Base-by-base conservation (phyloP, 2,329 filamentous ascomycete genomes). In the Penicillium decumbens region DNA sequence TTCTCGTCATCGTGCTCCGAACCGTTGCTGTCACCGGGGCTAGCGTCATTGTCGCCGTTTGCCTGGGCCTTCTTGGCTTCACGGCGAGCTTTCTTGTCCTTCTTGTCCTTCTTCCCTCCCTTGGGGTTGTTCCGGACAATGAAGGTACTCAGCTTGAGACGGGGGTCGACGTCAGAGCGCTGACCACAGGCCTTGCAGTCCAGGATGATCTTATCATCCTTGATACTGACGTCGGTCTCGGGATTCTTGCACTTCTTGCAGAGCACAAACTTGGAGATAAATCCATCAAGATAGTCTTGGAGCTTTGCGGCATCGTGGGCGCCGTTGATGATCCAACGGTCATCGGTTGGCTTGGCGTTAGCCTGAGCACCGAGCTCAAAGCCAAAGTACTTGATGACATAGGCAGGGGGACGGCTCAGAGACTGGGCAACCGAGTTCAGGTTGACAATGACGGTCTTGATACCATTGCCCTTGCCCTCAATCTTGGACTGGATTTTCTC, bases 191-290 rank as follows among this genome's bases (percentile, higher is more conserved):
- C 93, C 78, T 98, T 98, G 86, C 93, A 98, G 76, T 98, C 93
- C 61, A 97, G 84, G 56, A 89, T 75, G 72, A 98, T 97, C 69
- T 81, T 84, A 47, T 87, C 89, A 65, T 96, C 91, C 76, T 95
- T 96, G 80, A 97, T 89, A 68, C 87, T 83, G 67, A 97, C 86
- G 60, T 95, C 91, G 60, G 93, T 98, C 80, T 98, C 93, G 30
- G 93, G 93, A 74, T 98, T 98, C 84, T 95, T 95, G 86, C 93
- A 98, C 73, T 95, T 92, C 79, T 95, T 95, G 88, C 93, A 98
- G 58, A 98, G 90, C 66, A 98, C 93, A 63, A 97, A 98, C 77
- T 89, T 95, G 79, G 85, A 82, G 77, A 98, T 98, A 82, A 98
- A 98, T 64, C 91, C 91, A 72, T 97, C 92, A 42, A 98, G 88